Evolutionary conservation across 2,329 filamentous ascomycete species (phyloP).

Genomic region (Colletotrichum sidae): DNA sequence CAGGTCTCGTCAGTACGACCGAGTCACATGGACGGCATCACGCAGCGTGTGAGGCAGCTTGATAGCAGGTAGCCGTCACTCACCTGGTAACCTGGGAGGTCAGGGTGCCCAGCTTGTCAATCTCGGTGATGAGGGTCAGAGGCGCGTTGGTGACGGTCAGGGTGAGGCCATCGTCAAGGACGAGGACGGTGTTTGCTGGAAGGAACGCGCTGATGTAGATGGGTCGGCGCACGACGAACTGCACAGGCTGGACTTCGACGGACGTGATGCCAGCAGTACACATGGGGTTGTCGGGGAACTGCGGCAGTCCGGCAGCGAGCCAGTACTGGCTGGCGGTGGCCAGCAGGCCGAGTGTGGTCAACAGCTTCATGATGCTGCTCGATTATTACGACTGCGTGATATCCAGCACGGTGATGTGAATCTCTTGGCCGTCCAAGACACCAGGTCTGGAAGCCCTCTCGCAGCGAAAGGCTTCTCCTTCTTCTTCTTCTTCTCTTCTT

Average conservation of each 20-base stretch:
- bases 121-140: conserved; percentile 28
- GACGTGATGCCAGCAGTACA: conserved; percentile 35
- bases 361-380: conserved; percentile 24
- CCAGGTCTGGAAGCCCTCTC: conserved; percentile 31
- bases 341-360: conserved; percentile 17
- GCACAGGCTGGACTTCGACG: conserved; percentile 34
- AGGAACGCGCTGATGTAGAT: conserved; percentile 37
- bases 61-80: not conserved
- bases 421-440: conserved; percentile 32
- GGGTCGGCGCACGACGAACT: conserved; percentile 32
- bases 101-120: conserved; percentile 32
- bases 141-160: conserved; percentile 34
- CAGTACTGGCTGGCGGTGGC: conserved; percentile 27
- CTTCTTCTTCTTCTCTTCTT: not conserved
- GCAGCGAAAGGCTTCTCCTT: conserved; percentile 18
- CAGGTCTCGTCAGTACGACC: not conserved
- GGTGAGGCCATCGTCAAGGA: conserved; percentile 33
- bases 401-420: conserved; percentile 22
- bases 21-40: too few relatives aligned
- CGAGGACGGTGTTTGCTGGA: conserved; percentile 28
- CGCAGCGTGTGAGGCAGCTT: not conserved
- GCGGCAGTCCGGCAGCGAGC: conserved; percentile 27
- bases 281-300: conserved; percentile 32
- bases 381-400: conserved; percentile 22
- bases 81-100: conserved; percentile 28